Base-by-base conservation (phyloP, 495 filamentous ascomycete genomes). In the Tuber indicum region DNA sequence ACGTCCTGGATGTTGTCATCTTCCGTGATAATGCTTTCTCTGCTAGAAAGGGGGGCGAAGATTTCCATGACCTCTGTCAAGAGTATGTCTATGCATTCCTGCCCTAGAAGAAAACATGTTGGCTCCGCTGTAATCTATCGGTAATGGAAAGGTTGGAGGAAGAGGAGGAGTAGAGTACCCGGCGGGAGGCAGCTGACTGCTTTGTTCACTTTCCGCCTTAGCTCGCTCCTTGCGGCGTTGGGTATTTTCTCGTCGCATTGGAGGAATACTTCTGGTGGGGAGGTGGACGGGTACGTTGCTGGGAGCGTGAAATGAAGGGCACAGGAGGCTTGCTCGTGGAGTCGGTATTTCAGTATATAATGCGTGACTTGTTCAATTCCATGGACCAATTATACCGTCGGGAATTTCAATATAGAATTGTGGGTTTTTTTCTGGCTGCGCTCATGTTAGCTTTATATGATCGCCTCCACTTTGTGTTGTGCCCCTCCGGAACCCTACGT, bases 11-110 rank as follows among this genome's bases (percentile, higher is more conserved):
- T 23, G 26, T 17, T 7, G 26, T 17, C 14, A 23, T 70, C 44
- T 74, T 3, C 26, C 5, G 43, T 32, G 16, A 10, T 14, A 3
- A 39, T 26, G 1, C 17, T 47, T 58, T 62, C 46, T 12, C 42
- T 16, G n/a, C 19, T 44, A 0, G 44, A 32, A 5, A 21, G 17
- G 32, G 19, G 19, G 1, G 36, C 19, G 6, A 71, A 62, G 36
- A 71, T 71, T 0, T 49, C 52, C 1, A n/a, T 44, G 44, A 71
- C 52, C 14, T 16, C 49, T 46, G 44, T 43, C 45, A 71, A 9
- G 32, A 77, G 72, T 32, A 74, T 58, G 26, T 73, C 75, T 19
- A 76, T 69, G 41, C 49, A 39, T 46, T 70, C 47, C 36, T 73
- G 42, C 14, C 75, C 71, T 49, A 23, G 66, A 32, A 45, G 23